phyloP scores from a whole-genome alignment of 352 stramenopile species.

The Phytopythium aichiense region DNA sequence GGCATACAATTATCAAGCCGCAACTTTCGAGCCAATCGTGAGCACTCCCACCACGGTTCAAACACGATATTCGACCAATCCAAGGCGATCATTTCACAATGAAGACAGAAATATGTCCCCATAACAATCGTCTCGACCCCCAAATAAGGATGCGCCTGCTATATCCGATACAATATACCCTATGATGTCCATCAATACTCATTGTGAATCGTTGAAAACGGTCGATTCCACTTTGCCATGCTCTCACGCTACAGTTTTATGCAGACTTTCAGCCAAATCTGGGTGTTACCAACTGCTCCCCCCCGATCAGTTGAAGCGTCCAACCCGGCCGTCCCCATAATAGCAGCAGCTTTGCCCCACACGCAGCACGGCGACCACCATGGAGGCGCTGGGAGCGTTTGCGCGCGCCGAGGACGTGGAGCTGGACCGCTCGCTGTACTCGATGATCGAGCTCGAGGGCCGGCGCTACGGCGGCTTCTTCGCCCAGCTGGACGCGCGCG shows the following conservation, averaged over 20 bases:
- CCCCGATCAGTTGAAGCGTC: conserved; percentile 1
- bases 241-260: no score
- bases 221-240: no score
- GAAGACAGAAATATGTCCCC: not conserved
- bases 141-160: no score
- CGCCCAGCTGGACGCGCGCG: conserved; percentile 30
- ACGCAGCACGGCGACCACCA: not conserved
- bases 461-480: conserved; percentile 62
- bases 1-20: not conserved
- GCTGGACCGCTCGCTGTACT: conserved; percentile 40
- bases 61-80: not conserved
- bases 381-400: conserved; percentile 16
- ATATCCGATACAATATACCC: no score
- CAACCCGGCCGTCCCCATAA: not conserved
- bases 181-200: no score
- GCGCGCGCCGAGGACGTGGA: conserved; percentile 16
- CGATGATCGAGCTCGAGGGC: conserved; percentile 61
- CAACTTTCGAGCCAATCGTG: not conserved
- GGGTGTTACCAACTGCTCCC: no score
- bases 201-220: no score
- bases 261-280: no score
- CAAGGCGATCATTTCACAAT: not conserved
- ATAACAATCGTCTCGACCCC: not conserved
- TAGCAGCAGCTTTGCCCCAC: no score
- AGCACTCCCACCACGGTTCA: conserved; percentile 3